A percentile compares a stretch with the other conserved stretches of the same genome.
Conservation (phyloP, 179 eudicot genomes). For the Camellia oleifera region DNA sequence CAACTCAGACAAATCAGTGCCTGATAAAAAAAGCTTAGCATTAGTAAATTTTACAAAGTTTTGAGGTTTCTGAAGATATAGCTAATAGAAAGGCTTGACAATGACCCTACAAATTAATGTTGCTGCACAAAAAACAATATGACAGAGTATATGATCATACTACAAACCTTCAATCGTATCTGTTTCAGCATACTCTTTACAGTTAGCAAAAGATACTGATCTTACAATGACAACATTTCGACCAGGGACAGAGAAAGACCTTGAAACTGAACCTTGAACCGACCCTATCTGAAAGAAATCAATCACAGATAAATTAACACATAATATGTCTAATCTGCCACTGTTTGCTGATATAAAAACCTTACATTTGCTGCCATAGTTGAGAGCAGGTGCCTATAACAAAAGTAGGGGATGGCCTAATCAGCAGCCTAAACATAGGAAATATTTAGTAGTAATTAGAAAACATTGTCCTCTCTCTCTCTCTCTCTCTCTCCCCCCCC, state of each 20-base stretch:
- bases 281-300: conserved; percentile 46
- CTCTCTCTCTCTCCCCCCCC: not conserved
- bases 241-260: conserved; percentile 86
- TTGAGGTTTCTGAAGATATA: not conserved
- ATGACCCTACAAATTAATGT: too few species aligned
- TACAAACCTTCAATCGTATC: conserved; percentile 52
- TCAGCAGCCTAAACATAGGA: not conserved
- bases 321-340: not conserved
- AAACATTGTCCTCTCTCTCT: not conserved
- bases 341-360: not conserved
- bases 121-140: not conserved
- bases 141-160: not conserved
- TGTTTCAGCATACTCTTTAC: conserved; percentile 40
- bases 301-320: not conserved
- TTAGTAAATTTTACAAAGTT: not conserved
- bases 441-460: not conserved
- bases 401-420: not conserved
- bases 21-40: not conserved
- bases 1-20: not conserved
- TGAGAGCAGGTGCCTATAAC: not conserved
- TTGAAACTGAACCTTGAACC: conserved; percentile 40
- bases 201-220: conserved; percentile 55
- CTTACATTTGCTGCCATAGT: not conserved
- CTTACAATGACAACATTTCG: conserved; percentile 69
- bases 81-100: not conserved